Base-by-base conservation (phyloP, 148 eudicot genomes). In the Spergularia bocconei region DNA sequence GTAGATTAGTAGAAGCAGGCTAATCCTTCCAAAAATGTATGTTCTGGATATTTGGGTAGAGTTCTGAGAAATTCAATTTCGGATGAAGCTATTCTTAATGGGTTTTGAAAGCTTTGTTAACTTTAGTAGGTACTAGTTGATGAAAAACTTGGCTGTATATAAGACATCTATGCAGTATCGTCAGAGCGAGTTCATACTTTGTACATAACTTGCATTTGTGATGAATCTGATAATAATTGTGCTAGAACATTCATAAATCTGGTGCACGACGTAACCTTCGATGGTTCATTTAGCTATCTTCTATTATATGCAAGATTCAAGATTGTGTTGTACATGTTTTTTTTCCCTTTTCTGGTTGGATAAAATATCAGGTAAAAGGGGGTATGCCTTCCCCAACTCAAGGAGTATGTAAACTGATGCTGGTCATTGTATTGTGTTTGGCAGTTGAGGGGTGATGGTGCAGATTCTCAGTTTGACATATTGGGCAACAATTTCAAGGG, bases 381-480 rank as follows among this genome's bases (percentile, higher is more conserved):
- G 60, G 17, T 56, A 56, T 17, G 2, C 7, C 17, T 14, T 4
- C 20, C 60, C 17, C 60, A 56, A 56, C 6, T 4, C 16, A 14
- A 68, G 15, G 58, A 51, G 23, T 69, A 1, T n/a, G 25, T 23
- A 54, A 23, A 44, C 17, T 67, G 70, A 67, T 67, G 56, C 12
- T 50, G n/a, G 7, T 47, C 4, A 14, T 59, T 14, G 0, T 63
- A 7, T 78, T 75, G 67, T 56, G 51, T 70, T 59, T 77, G 67
- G 57, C 80, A 81, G 75, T 52, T 71, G 29, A 69, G 59, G 58
- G 25, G 58, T 69, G 15, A 54, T 41, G 47, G 61, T 36, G 72
- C 44, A 73, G 19, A 69, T 29, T 33, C 36, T 70, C 13, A 15
- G n/a, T 17, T 59, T 38, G 13, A 33, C 19, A n/a, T 67, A 36